Percentiles rank a stretch among this genome's conserved stretches.
Evolutionary conservation across 305 asterid genomes (phyloP).

Genomic region (Euphrasia arctica): DNA sequence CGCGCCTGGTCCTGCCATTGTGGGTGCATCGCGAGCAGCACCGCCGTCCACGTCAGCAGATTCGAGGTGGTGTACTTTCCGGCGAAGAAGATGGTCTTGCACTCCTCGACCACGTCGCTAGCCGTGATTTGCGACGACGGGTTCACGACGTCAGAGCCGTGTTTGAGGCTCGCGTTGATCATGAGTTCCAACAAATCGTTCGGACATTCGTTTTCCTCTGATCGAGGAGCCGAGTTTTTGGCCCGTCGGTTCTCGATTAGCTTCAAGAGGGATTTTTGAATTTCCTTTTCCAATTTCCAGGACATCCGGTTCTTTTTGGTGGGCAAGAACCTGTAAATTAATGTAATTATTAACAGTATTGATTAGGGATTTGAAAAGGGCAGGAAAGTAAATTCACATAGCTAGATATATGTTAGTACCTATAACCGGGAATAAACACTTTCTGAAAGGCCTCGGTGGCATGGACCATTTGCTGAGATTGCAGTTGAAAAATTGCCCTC

Average conservation of each 20-base stretch:
- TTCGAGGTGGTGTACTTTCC: constrained; percentile 92
- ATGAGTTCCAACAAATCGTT: constrained; percentile 76
- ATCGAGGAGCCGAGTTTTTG: constrained; percentile 23
- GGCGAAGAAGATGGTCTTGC: constrained; percentile 94
- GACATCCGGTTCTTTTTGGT: constrained; percentile 71
- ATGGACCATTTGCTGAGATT: constrained; percentile 81
- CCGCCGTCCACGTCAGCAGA: constrained; percentile 88
- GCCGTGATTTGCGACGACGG: constrained; percentile 34
- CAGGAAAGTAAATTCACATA: no score
- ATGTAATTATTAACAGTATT: no score
- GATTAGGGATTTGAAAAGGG: no score
- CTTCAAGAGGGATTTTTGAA: constrained; percentile 59
- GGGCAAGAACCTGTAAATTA: constrained; percentile 85
- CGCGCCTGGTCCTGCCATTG: constrained; percentile 99
- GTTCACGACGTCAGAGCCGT: constrained; percentile 1
- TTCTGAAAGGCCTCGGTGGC: constrained; percentile 90
- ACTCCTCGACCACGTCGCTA: constrained; percentile 84
- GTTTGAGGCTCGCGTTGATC: constrained; percentile 56
- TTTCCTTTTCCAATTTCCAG: constrained; percentile 87
- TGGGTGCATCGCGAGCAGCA: constrained; percentile 89
- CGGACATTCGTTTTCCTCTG: constrained; percentile 64
- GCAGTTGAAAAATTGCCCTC: constrained; percentile 60
- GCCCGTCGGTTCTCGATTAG: constrained; percentile 57
- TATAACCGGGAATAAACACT: constrained; percentile 77
- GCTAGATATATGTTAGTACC: constrained; percentile 33